phyloP scores from a whole-genome alignment of 495 filamentous ascomycete genomes.

The Penicillium goetzii region DNA sequence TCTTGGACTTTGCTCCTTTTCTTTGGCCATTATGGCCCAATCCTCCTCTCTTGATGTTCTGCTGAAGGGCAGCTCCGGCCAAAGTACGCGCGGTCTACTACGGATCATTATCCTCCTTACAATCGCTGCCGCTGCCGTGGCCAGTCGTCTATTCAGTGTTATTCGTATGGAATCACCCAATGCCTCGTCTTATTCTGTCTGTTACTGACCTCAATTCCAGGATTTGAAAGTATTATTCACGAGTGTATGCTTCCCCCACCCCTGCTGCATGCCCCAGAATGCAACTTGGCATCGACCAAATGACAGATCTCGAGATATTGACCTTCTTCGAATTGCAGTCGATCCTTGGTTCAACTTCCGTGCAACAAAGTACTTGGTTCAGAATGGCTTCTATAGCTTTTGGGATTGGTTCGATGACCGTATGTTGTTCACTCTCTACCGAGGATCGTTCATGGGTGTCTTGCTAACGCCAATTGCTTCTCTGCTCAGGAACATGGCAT shows the following conservation, averaged over 20 bases:
- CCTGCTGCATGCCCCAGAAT: constrained; percentile 11
- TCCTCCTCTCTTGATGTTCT: constrained; percentile 57
- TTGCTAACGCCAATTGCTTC: constrained; percentile 30
- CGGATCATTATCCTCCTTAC: constrained; percentile 89
- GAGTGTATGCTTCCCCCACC: constrained; percentile 74
- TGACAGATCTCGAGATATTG: constrained; percentile 23
- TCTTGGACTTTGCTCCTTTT: constrained; percentile 41
- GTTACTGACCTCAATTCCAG: constrained; percentile 45
- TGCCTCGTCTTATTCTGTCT: neutral
- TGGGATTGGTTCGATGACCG: constrained; percentile 99
- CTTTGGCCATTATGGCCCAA: constrained; percentile 57
- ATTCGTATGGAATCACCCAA: constrained; percentile 69
- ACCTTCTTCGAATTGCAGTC: constrained; percentile 58
- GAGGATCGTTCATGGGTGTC: constrained; percentile 17
- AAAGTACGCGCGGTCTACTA: constrained; percentile 81
- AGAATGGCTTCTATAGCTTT: constrained; percentile 97
- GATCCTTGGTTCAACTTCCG: constrained; percentile 99
- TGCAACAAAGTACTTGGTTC: constrained; percentile 94
- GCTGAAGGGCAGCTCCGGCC: constrained; percentile 67
- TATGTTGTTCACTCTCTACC: constrained; percentile 43
- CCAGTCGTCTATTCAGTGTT: constrained; percentile 96
- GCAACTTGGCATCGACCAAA: constrained; percentile 15
- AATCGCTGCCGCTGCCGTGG: constrained; percentile 89
- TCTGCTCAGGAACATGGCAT: constrained; percentile 85
- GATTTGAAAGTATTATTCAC: constrained; percentile 99